Percentiles rank a stretch among this genome's conserved stretches.
Conservation (phyloP, 805 yeast genomes). For the Cephaloascus albidus region DNA sequence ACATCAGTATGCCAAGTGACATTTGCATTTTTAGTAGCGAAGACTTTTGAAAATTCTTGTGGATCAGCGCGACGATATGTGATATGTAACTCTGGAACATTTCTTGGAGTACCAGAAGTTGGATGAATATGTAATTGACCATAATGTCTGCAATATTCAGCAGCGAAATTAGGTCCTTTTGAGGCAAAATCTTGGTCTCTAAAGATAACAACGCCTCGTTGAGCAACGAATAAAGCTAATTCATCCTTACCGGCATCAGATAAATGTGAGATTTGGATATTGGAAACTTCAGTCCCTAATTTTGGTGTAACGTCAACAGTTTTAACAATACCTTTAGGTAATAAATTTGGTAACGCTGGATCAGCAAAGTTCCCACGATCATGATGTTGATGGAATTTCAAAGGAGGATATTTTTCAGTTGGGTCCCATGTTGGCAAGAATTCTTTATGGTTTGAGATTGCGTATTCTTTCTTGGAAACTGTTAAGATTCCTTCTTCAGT, state of each 20-base stretch:
- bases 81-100: constrained; percentile 50
- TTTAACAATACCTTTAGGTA: constrained; percentile 24
- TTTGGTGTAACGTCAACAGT: constrained; percentile 49
- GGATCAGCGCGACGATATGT: constrained; percentile 53
- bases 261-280: constrained; percentile 50
- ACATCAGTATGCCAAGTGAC: constrained; percentile 75
- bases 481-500: constrained; percentile 36
- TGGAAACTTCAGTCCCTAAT: constrained; percentile 56
- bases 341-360: constrained; percentile 40
- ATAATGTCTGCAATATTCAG: constrained; percentile 51
- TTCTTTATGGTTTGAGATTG: constrained; percentile 18
- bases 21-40: too few relatives aligned
- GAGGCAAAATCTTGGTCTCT: constrained; percentile 58
- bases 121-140: constrained; percentile 72
- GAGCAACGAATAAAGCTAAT: constrained; percentile 58
- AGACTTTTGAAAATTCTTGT: too few relatives aligned
- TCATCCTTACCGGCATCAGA: constrained; percentile 53
- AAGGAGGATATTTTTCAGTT: constrained; percentile 38
- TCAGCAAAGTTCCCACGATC: constrained; percentile 70
- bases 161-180: constrained; percentile 38
- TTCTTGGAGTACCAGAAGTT: constrained; percentile 60
- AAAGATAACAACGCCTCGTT: constrained; percentile 60
- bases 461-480: constrained; percentile 30
- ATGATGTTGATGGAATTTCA: constrained; percentile 42
- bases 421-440: constrained; percentile 67